Conservation (phyloP, 148 eudicot genomes). For the Bassia scoparia region DNA sequence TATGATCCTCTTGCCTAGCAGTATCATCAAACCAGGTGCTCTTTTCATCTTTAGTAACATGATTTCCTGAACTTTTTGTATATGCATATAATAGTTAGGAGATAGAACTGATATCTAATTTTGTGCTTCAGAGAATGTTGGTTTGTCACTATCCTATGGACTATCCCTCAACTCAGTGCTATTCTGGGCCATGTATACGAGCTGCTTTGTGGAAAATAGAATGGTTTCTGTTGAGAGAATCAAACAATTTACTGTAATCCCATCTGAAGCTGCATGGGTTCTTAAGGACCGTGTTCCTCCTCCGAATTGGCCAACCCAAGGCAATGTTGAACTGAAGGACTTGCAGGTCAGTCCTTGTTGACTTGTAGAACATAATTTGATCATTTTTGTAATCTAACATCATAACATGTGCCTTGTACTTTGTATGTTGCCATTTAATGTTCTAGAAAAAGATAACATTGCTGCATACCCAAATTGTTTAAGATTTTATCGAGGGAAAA, state of each 20-base stretch:
- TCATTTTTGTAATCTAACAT: not conserved
- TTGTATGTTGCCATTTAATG: too few species aligned
- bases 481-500: too few species aligned
- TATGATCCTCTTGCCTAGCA: conserved; percentile 80
- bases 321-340: conserved; percentile 68
- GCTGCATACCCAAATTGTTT: too few species aligned
- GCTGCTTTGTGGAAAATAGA: conserved; percentile 86
- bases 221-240: conserved; percentile 98
- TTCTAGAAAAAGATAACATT: too few species aligned
- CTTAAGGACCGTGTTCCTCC: conserved; percentile 64
- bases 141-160: conserved; percentile 82
- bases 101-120: conserved; percentile 3
- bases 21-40: conserved; percentile 76
- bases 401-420: not conserved
- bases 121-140: conserved; percentile 63
- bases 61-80: not conserved
- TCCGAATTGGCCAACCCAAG: conserved; percentile 72
- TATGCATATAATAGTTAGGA: not conserved
- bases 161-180: conserved; percentile 68
- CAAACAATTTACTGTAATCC: conserved; percentile 72
- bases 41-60: not conserved
- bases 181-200: conserved; percentile 62
- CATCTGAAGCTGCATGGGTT: conserved; percentile 83
- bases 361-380: not conserved
- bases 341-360: conserved; percentile 46